These are phyloP conservation scores for Mikania micrantha DNA, from an alignment of 129 eudicot species.

Conservation along the genomic window DNA sequence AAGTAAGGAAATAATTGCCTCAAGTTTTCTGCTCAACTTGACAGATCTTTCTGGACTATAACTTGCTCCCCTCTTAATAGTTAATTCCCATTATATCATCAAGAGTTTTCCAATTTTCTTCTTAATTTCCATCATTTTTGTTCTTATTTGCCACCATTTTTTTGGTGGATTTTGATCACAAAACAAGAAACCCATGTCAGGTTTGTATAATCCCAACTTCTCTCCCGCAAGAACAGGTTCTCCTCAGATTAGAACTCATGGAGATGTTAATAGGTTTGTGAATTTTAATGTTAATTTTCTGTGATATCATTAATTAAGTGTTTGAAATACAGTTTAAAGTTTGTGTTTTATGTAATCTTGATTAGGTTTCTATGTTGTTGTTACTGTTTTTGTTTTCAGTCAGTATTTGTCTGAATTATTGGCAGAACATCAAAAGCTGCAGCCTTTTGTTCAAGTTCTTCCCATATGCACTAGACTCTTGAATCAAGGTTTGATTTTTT, in stretches of 20 bases:
- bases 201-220: constrained; percentile 65
- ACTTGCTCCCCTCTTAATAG: constrained; percentile 23
- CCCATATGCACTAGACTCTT: constrained; percentile 68
- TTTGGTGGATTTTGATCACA: constrained; percentile 4
- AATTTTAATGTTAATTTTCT: background rate
- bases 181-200: constrained; percentile 51
- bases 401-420: constrained; percentile 88
- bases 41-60: constrained; percentile 35
- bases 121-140: background rate
- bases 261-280: constrained; percentile 67
- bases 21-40: constrained; percentile 34
- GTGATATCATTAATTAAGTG: background rate
- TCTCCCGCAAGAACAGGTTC: constrained; percentile 82
- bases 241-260: constrained; percentile 73
- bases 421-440: constrained; percentile 92
- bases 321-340: background rate
- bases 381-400: constrained; percentile 33
- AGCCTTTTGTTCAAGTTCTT: constrained; percentile 69
- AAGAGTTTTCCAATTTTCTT: constrained; percentile 5
- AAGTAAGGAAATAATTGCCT: constrained; percentile 29
- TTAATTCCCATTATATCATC: too few species aligned
- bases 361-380: background rate
- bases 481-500: constrained; percentile 60
- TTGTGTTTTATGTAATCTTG: background rate
- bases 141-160: constrained; percentile 6